Base-by-base conservation (phyloP, 805 yeast species). In the Metschnikowia noctiluminum region DNA sequence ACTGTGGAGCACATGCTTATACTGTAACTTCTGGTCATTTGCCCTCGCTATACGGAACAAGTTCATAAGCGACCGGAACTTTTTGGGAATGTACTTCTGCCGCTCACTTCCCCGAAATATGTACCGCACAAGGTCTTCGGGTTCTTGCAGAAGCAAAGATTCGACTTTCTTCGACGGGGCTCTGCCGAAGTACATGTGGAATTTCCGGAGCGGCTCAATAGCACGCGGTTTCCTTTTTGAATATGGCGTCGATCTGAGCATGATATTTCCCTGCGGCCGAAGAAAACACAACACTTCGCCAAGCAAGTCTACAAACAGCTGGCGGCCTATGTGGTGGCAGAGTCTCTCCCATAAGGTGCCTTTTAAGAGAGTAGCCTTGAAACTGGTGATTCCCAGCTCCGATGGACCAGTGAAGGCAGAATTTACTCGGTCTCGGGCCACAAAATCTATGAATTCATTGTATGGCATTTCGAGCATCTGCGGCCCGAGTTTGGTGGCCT, bases 291-390 rank as follows among this genome's bases (percentile, higher is more conserved):
- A 7, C 10, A 42, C 42, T 5, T 41, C 43, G 13, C 30, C 11
- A 15, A 67, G 63, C 13, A 70, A 16, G 38, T 63, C 69, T 6
- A 72, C 41, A 56, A 82, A 81, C 1, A 49, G 47, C 1, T 49
- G 48, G 7, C 62, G 58, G 0, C 84, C 85, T 1, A 81, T 52
- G 1, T 63, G 30, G 2, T 48, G 50, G 48, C 67, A 77, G 0
- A 82, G 39, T 2, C 58, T 52, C 30, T 70, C 69, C 81, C 87
- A 82, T 2, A 60, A 52, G 3, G 65, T 55, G 4, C 69, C 59
- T 49, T 80, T 81, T 15, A 85, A 52, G 1, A 61, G 45, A 14
- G 69, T 64, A 2, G 71, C 69, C 26, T 64, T 63, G n/a, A 73
- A 63, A 51, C 60, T 64, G 2, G 59, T 42, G 16, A 14, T 16